Base-by-base conservation (phyloP, 495 filamentous ascomycete genomes). In the Trichoderma virens region DNA sequence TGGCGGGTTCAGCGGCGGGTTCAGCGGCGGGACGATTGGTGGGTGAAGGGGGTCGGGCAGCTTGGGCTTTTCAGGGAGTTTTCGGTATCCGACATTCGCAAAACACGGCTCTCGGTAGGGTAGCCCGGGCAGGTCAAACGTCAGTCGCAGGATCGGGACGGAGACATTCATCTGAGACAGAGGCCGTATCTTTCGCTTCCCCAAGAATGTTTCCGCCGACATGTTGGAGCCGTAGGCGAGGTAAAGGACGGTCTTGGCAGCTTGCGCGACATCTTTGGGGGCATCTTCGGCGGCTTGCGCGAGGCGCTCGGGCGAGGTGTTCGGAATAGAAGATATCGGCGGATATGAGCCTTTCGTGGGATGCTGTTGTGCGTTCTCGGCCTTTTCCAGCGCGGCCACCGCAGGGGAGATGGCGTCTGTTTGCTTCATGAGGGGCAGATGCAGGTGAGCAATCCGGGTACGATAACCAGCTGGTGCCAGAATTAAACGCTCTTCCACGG, bases 161-260 rank as follows among this genome's bases (percentile, higher is more conserved):
- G 86, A 80, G 20, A 96, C 94, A 70, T 90, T 88, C 67, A 93
- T 72, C 64, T 87, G 80, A 54, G 88, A 89, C 11, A 97, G 71
- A 0, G 94, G 94, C 8, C 81, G 83, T 71, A 98, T 92, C 65
- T 87, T 88, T 14, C 92, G 86, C 34, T 67, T 75, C 59, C 88
- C 90, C 31, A 84, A 81, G 73, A 98, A 97, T 0, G 88, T 92
- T 69, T 87, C 72, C 20, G 86, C 80, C 61, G 78, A 82, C 64
- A 98, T 83, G 72, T 98, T 98, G 60, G 92, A 96, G 66, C 94
- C 94, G 69, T 98, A 98, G 43, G 94, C 94, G 13, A 98, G 85
- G 77, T 98, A 98, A 56, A 96, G 82, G 60, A 96, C 79, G 2
- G 90, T 91, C 16, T 62, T 60, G 2, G 67, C 11, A 18, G 61